Evolutionary conservation across 2,329 filamentous ascomycete species (phyloP).

Genomic region (Calonectria multiphialidica): DNA sequence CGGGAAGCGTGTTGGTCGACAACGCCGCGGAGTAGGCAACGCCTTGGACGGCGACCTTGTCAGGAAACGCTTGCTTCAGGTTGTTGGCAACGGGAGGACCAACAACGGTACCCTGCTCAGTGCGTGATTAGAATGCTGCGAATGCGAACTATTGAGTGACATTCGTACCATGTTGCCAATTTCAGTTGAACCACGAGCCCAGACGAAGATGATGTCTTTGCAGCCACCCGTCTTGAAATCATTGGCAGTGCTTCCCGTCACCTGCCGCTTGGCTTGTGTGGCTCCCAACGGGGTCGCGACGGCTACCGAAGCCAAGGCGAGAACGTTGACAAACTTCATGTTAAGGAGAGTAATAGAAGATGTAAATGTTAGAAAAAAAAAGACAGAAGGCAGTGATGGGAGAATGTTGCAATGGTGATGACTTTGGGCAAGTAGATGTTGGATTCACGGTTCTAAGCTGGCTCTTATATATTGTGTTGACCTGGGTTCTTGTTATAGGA

Average conservation of each 20-base stretch:
- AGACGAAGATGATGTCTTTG: slow-evolving; percentile 3
- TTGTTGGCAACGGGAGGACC: slow-evolving; percentile 3
- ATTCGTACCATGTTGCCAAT: slow-evolving; percentile 8
- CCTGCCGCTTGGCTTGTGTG: not conserved
- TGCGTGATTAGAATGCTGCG: not conserved
- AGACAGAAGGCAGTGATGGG: not conserved
- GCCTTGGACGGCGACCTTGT: not conserved
- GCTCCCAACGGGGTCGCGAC: not conserved
- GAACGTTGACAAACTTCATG: not conserved
- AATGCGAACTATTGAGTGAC: not conserved
- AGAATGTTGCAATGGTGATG: not conserved
- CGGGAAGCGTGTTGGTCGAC: not conserved
- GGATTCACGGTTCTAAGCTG: not conserved
- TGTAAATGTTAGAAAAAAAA: not conserved
- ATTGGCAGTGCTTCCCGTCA: not conserved
- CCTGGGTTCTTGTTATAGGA: not conserved
- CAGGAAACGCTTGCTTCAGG: not conserved
- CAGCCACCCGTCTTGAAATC: slow-evolving; percentile 3
- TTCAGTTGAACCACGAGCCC: slow-evolving; percentile 4
- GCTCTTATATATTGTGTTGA: not conserved
- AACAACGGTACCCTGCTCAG: not conserved
- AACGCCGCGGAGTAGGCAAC: slow-evolving; percentile 1
- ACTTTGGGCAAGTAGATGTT: not conserved
- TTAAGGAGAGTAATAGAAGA: not conserved
- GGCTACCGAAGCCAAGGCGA: not conserved